Evolutionary conservation across 169 alveolate genomes (phyloP), one percentile per base, ranked within the genome.

Genomic region (Plasmodium cynomolgi): DNA sequence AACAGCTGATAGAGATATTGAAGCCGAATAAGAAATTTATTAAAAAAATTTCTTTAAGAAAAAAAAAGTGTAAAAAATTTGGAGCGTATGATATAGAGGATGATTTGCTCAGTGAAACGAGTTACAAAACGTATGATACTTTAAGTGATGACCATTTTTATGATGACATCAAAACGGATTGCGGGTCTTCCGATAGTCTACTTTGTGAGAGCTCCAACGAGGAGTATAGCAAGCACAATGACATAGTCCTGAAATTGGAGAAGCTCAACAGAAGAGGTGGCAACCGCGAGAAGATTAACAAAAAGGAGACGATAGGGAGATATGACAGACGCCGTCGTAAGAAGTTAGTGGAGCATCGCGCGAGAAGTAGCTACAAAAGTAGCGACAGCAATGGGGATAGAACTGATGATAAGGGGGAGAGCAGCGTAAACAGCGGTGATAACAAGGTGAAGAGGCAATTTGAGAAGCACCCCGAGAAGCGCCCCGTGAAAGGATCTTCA

Each of bases 1-100:
- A 90, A 62, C 94, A 90, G 74, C 73, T 90, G 62, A 90, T 90
- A 58, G 94, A 90, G 82, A 90, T 90, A 37, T 47, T 90, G 74
- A 90, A 74, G 50, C 94, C 94, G 9, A 50, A 90, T 80, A 90
- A 90, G 68, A 54, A 29, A 41, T 79, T 80, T 79, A 90, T 90
- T 41, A 90, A 90, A 81, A 74, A 9, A 31, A 74, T 73, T 13
- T 74, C 85, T 74, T 85, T 20, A 17, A 85, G 33, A 62, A 90
- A 90, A 80, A 56, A 62, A 84, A 79, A 79, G 20, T 56, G n/a
- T 79, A 39, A 88, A 79, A 88, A 80, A 77, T 7, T 34, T 15
- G 37, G 37, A 84, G 20, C n/a, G 2, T 26, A 73, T 37, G 62
- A 84, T 33, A 37, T 37, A 5, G 44, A 50, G 13, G 94, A 90